phyloP scores from a whole-genome alignment of 345 rosid genomes.

The Abelmoschus esculentus region DNA sequence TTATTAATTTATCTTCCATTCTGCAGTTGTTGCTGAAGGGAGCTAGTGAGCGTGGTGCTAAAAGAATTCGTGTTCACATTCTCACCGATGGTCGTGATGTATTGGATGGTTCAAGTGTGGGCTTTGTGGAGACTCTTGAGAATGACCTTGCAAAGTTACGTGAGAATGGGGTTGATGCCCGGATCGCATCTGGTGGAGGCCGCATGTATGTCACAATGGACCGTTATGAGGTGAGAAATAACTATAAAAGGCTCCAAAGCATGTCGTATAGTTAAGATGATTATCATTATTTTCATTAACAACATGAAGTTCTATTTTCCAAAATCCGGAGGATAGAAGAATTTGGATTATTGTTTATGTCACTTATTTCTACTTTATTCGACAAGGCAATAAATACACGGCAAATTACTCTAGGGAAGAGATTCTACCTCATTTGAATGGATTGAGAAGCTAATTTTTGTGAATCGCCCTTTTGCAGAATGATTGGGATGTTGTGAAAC shows the following conservation, averaged over 20 bases:
- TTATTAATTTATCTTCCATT: background rate
- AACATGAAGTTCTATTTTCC: background rate
- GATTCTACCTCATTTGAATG: background rate
- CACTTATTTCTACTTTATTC: background rate
- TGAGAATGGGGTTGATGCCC: conserved; percentile 76
- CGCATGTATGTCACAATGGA: conserved; percentile 98
- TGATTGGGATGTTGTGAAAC: conserved; percentile 87
- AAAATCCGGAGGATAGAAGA: background rate
- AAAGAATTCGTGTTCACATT: conserved; percentile 79
- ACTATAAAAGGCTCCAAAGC: background rate
- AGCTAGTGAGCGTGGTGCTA: conserved; percentile 75
- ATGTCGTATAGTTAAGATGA: background rate
- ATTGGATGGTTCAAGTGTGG: conserved; percentile 87
- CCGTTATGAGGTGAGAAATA: conserved; percentile 67
- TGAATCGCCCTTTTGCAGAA: conserved; percentile 36
- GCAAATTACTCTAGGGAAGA: background rate
- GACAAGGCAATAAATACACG: background rate
- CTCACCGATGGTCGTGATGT: conserved; percentile 99
- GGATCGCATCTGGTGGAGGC: conserved; percentile 96
- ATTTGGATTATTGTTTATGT: background rate
- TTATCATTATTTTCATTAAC: background rate
- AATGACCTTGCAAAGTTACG: conserved; percentile 53
- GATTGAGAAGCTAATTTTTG: background rate
- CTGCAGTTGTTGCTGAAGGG: conserved; percentile 79
- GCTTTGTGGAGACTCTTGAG: conserved; percentile 82